Evolutionary conservation across 495 filamentous ascomycete species (phyloP), one percentile per base, ranked within the genome.

Genomic region (Penicillium parvum): DNA sequence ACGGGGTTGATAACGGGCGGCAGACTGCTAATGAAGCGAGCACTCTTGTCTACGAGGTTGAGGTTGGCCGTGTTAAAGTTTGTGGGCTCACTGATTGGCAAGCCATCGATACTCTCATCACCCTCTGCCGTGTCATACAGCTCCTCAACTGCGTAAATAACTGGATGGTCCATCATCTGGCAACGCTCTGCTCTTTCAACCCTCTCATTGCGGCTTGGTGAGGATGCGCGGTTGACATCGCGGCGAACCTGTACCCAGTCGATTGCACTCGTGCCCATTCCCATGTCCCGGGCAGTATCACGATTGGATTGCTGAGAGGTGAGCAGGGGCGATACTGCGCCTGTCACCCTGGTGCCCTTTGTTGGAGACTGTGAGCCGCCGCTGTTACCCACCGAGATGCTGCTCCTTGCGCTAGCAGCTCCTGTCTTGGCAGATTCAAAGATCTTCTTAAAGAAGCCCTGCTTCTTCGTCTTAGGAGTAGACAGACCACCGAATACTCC

Each of bases 241-340:
- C 91, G 79, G 34, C 92, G 83, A 18, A 97, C 89, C 59, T 96
- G 89, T 18, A 97, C 86, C 91, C 92, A 99, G 59, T 96, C 92
- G 17, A 85, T 80, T 20, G 74, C 64, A 27, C 64, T 76, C 32
- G 46, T 66, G 5, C 76, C 75, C 3, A 82, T 64, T 3, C 82
- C 87, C 74, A 82, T 82, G 26, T 91, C 86, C 30, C 79, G 72
- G 15, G 78, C 76, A 15, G 73, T 64, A 55, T 77, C 75, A 36
- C 68, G 70, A 34, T 45, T 58, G 7, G 52, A 54, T 22, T 63
- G 50, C 1, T 10, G n/a, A 8, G 57, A 45, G 39, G 57, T 61
- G 47, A 53, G 53, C 11, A 66, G 53, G 1, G 63, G 65, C 9
- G 63, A 66, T 15, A 69, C 56, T 8, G 57, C 53, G 26, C 58